Conservation (phyloP, 345 rosid genomes). For the Eucalyptus viminalis region DNA sequence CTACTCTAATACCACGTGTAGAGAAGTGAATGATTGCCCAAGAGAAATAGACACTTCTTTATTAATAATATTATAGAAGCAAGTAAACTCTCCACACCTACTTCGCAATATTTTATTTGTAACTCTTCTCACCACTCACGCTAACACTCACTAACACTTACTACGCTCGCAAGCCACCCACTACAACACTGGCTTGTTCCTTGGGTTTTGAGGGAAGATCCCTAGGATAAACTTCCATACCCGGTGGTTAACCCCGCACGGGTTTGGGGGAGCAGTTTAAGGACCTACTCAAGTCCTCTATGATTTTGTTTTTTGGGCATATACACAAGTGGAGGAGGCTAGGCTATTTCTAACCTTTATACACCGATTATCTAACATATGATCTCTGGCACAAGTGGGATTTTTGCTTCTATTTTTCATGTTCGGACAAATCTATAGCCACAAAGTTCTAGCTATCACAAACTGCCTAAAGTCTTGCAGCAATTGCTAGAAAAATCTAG, state of each 20-base stretch:
- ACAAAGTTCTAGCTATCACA: neutral
- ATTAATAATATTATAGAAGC: neutral
- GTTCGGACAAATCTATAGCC: neutral
- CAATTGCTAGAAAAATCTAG: neutral
- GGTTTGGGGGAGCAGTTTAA: too few relatives aligned
- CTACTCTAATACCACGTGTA: neutral
- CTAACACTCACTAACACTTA: neutral
- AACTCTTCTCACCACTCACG: neutral
- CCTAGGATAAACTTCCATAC: too few relatives aligned
- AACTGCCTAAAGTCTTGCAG: neutral
- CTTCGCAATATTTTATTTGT: neutral
- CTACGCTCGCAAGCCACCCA: neutral
- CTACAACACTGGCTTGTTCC: neutral
- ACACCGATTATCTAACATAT: neutral
- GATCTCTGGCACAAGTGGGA: neutral
- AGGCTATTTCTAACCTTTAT: neutral
- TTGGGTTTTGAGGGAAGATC: too few relatives aligned
- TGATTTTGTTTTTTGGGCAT: neutral
- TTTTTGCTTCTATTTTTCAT: neutral
- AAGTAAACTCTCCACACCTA: neutral
- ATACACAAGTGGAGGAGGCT: neutral
- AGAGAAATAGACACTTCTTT: neutral
- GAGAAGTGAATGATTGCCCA: neutral
- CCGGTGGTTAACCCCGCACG: too few relatives aligned
- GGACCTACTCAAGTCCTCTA: too few relatives aligned